Base-by-base conservation (phyloP, 805 yeast species). In the Zygoascus bituminiphila region DNA sequence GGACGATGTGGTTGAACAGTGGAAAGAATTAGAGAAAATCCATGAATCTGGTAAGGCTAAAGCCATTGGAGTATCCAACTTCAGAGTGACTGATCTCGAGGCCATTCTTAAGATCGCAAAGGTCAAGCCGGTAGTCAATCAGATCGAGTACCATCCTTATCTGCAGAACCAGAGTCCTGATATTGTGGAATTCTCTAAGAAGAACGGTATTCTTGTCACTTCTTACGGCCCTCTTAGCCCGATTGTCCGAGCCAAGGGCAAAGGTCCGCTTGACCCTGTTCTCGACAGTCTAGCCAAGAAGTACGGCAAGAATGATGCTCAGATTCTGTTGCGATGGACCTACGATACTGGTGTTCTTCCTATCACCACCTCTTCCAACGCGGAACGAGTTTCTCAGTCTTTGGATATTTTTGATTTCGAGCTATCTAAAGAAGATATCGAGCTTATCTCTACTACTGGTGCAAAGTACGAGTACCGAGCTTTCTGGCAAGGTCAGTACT, bases 51-150 rank as follows among this genome's bases (percentile, higher is more conserved):
- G 53, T 15, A 57, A 77, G 61, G 71, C 77, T 23, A 77, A 72
- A 56, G 77, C 88, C 21, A 75, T 86, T 62, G 95, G 95, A 56
- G 84, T 86, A 38, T 82, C 89, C 33, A 86, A 86, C 68, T 78
- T 81, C 21, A 22, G 31, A 12, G 19, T 14, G 5, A 14, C 19
- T n/a, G 87, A 82, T 60, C 61, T 85, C 19, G 73, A 79, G 50
- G 83, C 82, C 60, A 64, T 85, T 41, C 66, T 82, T 38, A 72
- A 73, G 2, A 77, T 59, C 12, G 58, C 63, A 43, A 54, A 54
- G 44, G 52, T 58, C 44, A 73, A 71, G 55, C 88, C 94, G 0
- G 86, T 78, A 2, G 80, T 82, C 33, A 81, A 86, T 61, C 94
- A 86, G 60, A 74, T 85, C 56, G 75, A 71, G 51, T 65, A 74